Evolutionary conservation across 2,329 filamentous ascomycete species (phyloP), one percentile per base, ranked within the genome.

Genomic region (Huntiella abstrusa): DNA sequence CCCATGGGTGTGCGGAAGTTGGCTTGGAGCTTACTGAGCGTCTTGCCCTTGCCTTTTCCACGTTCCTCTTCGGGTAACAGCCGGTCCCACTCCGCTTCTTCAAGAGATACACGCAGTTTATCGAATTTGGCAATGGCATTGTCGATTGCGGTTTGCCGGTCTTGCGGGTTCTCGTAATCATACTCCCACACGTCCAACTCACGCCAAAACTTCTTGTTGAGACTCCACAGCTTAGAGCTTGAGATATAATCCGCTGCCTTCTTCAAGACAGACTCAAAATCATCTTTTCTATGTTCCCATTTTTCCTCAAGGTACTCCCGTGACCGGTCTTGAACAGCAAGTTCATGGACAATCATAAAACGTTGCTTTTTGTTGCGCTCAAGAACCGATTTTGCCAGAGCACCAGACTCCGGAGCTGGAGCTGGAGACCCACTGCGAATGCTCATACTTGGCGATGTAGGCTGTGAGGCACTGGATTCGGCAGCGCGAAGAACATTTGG

Each of bases 121-220:
- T 80, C 75, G 52, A 70, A 80, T 46, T 68, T 62, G 50, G 64
- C 68, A 48, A 77, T 65, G 11, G 75, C 75, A 53, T 76, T 69
- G 59, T 81, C 65, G 56, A 79, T 70, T 51, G 72, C 68, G 54
- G 67, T 61, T 56, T 83, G 65, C 28, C 75, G 69, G 50, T 75
- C 67, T 32, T 70, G 66, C 13, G 66, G 59, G 34, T 58, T 63
- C 39, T 64, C 62, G 54, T 79, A 80, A 22, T 69, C 61, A 56
- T 76, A 77, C 48, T 66, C 69, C 67, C 71, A 80, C 16, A 77
- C 71, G 52, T 80, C 74, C 11, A 80, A 64, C 52, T 80, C 75
- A 57, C 70, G 77, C 68, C 70, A 80, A 51, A 67, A 72, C 17
- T 44, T 41, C 59, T 71, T 74, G 51, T 69, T 67, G 53, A 79